Base-by-base conservation (phyloP, 2,329 filamentous ascomycete genomes). In the Colletotrichum eremochloae region DNA sequence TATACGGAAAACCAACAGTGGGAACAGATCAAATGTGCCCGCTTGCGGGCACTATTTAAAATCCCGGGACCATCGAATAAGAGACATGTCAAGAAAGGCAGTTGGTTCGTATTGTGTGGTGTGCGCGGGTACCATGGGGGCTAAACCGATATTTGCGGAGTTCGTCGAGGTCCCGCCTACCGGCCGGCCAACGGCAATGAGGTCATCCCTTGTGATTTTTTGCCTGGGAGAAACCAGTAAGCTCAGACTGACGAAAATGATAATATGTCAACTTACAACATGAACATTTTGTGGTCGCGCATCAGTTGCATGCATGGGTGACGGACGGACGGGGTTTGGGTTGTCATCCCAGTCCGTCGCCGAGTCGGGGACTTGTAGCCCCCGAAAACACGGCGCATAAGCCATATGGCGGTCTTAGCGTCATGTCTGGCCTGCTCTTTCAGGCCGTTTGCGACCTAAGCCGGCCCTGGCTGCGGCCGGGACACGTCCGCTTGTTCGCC, bases 171-270 rank as follows among this genome's bases (percentile, higher is more conserved):
- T 40, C 46, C 66, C 65, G 63, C 38, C 50, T 12, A 55, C 66
- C 69, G 65, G 67, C 65, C 69, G 69, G 60, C 38, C 44, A 18
- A 36, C 60, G 69, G 58, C 65, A 11, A 64, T 69, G 66, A 72
- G 66, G 66, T 69, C 60, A 69, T 44, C 31, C 53, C 69, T 40
- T 72, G 66, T 55, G 44, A 20, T 44, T 33, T 20, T 4, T 31
- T 9, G 40, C 38, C 48, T 38, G 44, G 40, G 36, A 36, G 18
- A 58, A 29, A 7, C 5, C 11, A 18, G 24, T 46, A 33, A 33
- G 29, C 36, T 58, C 52, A 58, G 63, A 63, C 33, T 52, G 6
- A 31, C 15, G 36, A 44, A 33, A 20, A 52, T 5, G 15, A 14
- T 50, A 62, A 44, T 15, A 42, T 58, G 24, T 60, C 44, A 60